Evolutionary conservation across 805 yeast genomes (phyloP), one percentile per base, ranked within the genome.

Genomic region (Ogataea zsoltii): DNA sequence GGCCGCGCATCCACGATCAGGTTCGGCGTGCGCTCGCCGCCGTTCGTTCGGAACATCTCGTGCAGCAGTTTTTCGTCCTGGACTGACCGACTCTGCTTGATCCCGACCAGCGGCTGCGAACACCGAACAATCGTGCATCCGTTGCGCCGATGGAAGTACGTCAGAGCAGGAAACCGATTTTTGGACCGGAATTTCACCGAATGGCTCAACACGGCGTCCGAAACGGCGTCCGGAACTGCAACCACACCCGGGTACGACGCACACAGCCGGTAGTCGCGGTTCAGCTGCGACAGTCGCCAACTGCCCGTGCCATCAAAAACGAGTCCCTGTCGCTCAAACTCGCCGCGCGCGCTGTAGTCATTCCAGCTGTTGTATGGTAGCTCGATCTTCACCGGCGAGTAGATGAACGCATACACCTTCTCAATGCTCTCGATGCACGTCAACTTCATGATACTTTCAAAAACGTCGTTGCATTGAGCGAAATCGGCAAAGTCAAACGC

Each of bases 1-100:
- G 99, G 99, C 45, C 99, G 72, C 17, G 96, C 86, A 68, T 94
- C 99, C 4, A 89, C 92, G 25, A 94, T 82, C 23, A 94, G 65
- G 58, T 91, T 83, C 23, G 45, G 38, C 1, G 48, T 29, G 18
- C 45, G 31, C 44, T 57, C 35, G 57, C 66, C 44, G 62, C 72
- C 34, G 47, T 85, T 87, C 1, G 85, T 75, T 31, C 71, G 69
- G 63, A 90, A 89, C 7, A 88, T 82, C 51, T 89, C 96, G 19
- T 71, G 69, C 1, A 94, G 73, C 29, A 94, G 66, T 51, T 80
- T 83, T 62, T 94, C 99, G 70, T 94, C 99, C 64, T 94, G 99
- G 21, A 88, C 74, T 2, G 96, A 89, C 39, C 98, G 70, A 53
- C 83, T 80, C 61, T 90, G 96, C 48, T 88, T 90, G 14, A 94